Base-by-base conservation (phyloP, 2,329 filamentous ascomycete genomes). In the Colletotrichum sansevieriae region DNA sequence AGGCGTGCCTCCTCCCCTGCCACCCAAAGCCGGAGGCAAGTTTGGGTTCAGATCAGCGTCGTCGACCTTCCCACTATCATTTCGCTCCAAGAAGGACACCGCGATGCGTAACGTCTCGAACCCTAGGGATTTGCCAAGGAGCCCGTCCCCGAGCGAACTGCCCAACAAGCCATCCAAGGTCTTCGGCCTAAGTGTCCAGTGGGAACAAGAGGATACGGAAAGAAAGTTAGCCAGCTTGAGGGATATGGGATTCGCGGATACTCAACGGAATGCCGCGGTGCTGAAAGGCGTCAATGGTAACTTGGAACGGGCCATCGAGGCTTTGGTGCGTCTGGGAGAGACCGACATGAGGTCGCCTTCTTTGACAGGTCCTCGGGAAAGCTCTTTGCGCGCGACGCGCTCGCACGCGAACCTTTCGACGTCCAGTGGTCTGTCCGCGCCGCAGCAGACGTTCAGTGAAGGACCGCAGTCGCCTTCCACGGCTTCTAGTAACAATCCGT, bases 231-330 rank as follows among this genome's bases (percentile, higher is more conserved):
- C 85, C 3, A 90, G 89, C 60, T 82, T 99, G 65, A 88, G 90
- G 63, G 94, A 98, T 65, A 97, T 98, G 94, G 96, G 96, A 0
- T 99, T 99, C 75, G 84, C 83, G 4, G 94, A 99, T 76, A 90
- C 91, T 47, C 92, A 91, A 73, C 89, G 92, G 68, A 98, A 98
- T 75, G 85, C 89, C 4, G 89, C 91, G 60, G 90, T 98, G 29
- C 82, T 99, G 18, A 95, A 94, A 76, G 92, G 92, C 3, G 86
- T 97, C 35, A 90, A 92, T 75, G 95, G 95, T 4, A 95, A 96
- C 75, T 77, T 99, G 66, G 94, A 98, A 73, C 91, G 89, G 78
- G 90, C 95, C 0, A 89, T 98, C 51, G 95, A 98, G 78, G 89
- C 93, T 18, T 81, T 99, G 75, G 89, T 96, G 65, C 88, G 94